A percentile compares a stretch with the other conserved stretches of the same genome.
Conservation (phyloP, 2,329 filamentous ascomycete species). For the Aspergillus hiratsukae region DNA sequence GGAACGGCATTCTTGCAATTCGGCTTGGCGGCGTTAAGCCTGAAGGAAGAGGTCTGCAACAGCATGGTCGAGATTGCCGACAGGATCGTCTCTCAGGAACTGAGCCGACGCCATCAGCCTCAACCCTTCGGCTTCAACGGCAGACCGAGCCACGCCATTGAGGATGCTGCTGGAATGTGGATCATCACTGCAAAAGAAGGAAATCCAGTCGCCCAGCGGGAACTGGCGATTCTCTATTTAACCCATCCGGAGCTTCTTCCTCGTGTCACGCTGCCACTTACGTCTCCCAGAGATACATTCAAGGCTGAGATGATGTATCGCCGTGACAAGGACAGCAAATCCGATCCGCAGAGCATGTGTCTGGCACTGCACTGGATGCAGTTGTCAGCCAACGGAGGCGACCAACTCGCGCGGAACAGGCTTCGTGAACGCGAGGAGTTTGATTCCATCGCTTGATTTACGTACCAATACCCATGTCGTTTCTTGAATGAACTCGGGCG, state of each 20-base stretch:
- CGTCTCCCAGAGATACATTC: slow-evolving; percentile 82
- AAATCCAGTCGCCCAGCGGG: slow-evolving; percentile 79
- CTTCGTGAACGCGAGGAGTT: slow-evolving; percentile 66
- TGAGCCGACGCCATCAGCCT: slow-evolving; percentile 34
- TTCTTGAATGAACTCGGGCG: not conserved
- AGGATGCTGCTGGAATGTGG: slow-evolving; percentile 83
- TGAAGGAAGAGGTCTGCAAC: slow-evolving; percentile 82
- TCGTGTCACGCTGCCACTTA: slow-evolving; percentile 75
- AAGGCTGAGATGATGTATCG: slow-evolving; percentile 76
- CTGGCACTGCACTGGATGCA: slow-evolving; percentile 98
- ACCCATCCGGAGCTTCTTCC: slow-evolving; percentile 81
- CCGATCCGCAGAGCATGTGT: slow-evolving; percentile 85
- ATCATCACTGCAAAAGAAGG: slow-evolving; percentile 93
- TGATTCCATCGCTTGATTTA: slow-evolving; percentile 51
- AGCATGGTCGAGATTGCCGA: slow-evolving; percentile 76
- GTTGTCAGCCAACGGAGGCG: slow-evolving; percentile 76
- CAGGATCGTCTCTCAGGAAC: slow-evolving; percentile 58
- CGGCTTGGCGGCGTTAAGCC: slow-evolving; percentile 76
- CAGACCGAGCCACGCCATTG: slow-evolving; percentile 38
- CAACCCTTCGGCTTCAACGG: slow-evolving; percentile 27
- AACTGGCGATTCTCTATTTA: slow-evolving; percentile 89
- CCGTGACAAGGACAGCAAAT: slow-evolving; percentile 59
- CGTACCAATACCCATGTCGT: slow-evolving; percentile 9
- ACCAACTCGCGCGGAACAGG: slow-evolving; percentile 77
- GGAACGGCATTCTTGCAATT: slow-evolving; percentile 87